phyloP scores from a whole-genome alignment of 108 stramenopile genomes.

The Nitzschia sp. region DNA sequence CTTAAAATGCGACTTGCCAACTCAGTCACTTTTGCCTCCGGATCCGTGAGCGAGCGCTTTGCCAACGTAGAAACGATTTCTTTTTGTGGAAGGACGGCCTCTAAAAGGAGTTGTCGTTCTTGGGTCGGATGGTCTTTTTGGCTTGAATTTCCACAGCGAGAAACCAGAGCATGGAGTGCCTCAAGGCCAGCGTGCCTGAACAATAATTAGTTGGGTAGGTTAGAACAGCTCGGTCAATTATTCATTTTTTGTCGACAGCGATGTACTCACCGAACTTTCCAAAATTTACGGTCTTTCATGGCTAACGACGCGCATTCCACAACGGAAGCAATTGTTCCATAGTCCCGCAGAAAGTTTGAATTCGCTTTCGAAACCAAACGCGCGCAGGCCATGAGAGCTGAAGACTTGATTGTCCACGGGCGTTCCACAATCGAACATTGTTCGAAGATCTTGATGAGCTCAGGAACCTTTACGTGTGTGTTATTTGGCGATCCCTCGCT shows the following conservation, averaged over 20 bases:
- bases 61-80: slow-evolving; percentile 62
- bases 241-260: no score
- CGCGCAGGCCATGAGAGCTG: slow-evolving; percentile 51
- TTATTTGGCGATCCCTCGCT: background rate
- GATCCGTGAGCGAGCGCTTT: slow-evolving; percentile 53
- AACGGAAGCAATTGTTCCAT: slow-evolving; percentile 35
- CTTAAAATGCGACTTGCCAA: slow-evolving; percentile 57
- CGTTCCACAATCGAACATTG: slow-evolving; percentile 41
- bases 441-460: slow-evolving; percentile 22
- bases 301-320: slow-evolving; percentile 50
- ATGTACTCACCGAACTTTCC: slow-evolving; percentile 58
- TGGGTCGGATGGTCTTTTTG: slow-evolving; percentile 25
- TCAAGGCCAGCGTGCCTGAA: slow-evolving; percentile 30
- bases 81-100: slow-evolving; percentile 78
- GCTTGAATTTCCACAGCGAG: slow-evolving; percentile 39
- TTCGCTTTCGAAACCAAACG: slow-evolving; percentile 46
- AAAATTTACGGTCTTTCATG: slow-evolving; percentile 79
- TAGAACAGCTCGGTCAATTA: no score
- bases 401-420: slow-evolving; percentile 66
- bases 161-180: slow-evolving; percentile 36
- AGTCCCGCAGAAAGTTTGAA: slow-evolving; percentile 37
- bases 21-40: slow-evolving; percentile 72
- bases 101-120: slow-evolving; percentile 56
- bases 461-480: slow-evolving; percentile 1
- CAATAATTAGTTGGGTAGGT: no score